phyloP scores from a whole-genome alignment of 192 early-diverging fungal species.

The Lunasporangiospora selenospora region DNA sequence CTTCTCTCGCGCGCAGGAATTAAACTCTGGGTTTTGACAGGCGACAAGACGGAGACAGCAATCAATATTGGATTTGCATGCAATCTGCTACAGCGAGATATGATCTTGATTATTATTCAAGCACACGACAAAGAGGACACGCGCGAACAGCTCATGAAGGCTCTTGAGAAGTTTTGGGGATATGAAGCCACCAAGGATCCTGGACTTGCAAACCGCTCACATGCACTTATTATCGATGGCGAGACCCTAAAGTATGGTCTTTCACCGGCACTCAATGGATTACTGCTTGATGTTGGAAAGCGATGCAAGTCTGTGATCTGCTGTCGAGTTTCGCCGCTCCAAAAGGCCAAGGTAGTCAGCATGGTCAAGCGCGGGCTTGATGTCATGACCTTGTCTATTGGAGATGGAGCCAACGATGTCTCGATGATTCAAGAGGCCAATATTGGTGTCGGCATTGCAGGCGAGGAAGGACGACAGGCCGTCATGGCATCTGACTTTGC shows the following conservation, averaged over 20 bases:
- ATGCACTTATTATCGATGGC: slow-evolving; percentile 92
- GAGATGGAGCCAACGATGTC: slow-evolving; percentile 97
- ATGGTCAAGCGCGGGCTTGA: slow-evolving; percentile 84
- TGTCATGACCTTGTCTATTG: slow-evolving; percentile 91
- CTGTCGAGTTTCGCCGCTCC: slow-evolving; percentile 94
- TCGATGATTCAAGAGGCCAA: slow-evolving; percentile 98
- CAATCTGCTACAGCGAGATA: slow-evolving; percentile 84
- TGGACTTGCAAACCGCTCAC: slow-evolving; percentile 36
- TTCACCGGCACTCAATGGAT: slow-evolving; percentile 58
- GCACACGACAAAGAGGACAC: slow-evolving; percentile 63
- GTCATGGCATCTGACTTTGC: slow-evolving; percentile 94
- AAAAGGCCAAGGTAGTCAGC: slow-evolving; percentile 95
- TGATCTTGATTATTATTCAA: slow-evolving; percentile 83
- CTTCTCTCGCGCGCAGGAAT: slow-evolving; percentile 86
- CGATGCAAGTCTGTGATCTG: slow-evolving; percentile 90
- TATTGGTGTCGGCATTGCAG: slow-evolving; percentile 93
- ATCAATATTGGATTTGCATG: slow-evolving; percentile 98
- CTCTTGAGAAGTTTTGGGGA: slow-evolving; percentile 63
- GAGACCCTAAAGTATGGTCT: slow-evolving; percentile 83
- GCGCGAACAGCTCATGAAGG: slow-evolving; percentile 70
- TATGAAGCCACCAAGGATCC: slow-evolving; percentile 37
- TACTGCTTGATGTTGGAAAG: slow-evolving; percentile 77
- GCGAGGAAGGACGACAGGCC: slow-evolving; percentile 95
- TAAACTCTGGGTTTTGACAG: slow-evolving; percentile 97
- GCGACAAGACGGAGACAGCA: slow-evolving; percentile 97